A percentile compares a stretch with the other conserved stretches of the same genome.
phyloP scores from a whole-genome alignment of 2,329 filamentous ascomycete species.

The Fusarium foetens region DNA sequence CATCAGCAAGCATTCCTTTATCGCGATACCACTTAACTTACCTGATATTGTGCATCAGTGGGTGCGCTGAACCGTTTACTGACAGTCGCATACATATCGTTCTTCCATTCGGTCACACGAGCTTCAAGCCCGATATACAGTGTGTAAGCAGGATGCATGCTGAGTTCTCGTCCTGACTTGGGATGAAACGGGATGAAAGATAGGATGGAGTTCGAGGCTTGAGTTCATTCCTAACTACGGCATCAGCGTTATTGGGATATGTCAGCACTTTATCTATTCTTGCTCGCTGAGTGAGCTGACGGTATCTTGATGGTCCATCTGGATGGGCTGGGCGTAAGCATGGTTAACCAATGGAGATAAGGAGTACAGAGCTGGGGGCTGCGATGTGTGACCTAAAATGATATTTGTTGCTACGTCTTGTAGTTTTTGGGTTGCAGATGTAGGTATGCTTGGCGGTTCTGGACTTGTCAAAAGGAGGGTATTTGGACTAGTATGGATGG shows the following conservation, averaged over 20 bases:
- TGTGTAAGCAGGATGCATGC: constrained; percentile 29
- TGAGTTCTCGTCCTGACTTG: neutral
- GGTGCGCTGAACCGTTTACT: neutral
- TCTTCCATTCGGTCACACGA: constrained; percentile 9
- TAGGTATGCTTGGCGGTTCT: neutral
- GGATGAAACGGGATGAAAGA: neutral
- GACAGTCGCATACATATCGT: neutral
- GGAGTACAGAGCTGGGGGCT: neutral
- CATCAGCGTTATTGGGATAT: neutral
- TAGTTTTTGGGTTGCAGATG: neutral
- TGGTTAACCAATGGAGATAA: neutral
- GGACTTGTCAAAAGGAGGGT: neutral
- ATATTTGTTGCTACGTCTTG: neutral
- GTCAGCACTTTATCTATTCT: constrained; percentile 13
- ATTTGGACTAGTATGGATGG: neutral
- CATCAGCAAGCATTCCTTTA: neutral
- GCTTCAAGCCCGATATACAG: constrained; percentile 19
- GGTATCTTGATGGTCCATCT: neutral
- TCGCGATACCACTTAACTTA: neutral
- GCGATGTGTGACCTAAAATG: neutral
- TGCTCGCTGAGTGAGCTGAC: constrained; percentile 13
- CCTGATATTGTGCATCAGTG: neutral
- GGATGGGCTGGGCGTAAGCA: neutral
- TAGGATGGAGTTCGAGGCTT: neutral
- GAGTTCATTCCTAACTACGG: neutral